These are phyloP conservation scores for Candida easanensis DNA, from an alignment of 805 yeast species.

Conservation along the genomic window DNA sequence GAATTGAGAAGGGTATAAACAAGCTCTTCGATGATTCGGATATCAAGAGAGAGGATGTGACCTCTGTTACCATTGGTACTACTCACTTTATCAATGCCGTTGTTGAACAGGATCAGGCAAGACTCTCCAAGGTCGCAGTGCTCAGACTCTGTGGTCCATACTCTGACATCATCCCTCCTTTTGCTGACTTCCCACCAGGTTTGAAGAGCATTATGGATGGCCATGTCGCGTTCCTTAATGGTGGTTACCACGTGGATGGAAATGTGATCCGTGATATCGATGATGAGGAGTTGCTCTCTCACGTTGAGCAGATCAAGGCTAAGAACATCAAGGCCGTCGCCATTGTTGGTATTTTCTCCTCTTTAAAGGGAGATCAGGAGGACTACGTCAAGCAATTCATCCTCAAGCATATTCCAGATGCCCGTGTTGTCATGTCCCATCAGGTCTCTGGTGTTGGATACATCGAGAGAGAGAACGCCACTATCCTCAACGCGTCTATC, in stretches of 20 bases:
- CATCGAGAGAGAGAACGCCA: constrained; percentile 46
- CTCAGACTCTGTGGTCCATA: constrained; percentile 43
- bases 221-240: constrained; percentile 33
- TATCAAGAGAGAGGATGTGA: constrained; percentile 30
- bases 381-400: constrained; percentile 31
- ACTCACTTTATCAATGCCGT: constrained; percentile 51
- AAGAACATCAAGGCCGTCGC: constrained; percentile 37
- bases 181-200: constrained; percentile 42
- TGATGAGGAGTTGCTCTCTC: constrained; percentile 28
- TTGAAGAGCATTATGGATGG: constrained; percentile 34
- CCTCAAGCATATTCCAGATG: constrained; percentile 32
- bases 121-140: constrained; percentile 42
- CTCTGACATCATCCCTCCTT: constrained; percentile 36
- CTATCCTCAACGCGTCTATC: constrained; percentile 45
- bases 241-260: constrained; percentile 43
- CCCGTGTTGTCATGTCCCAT: constrained; percentile 35
- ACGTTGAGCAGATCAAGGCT: constrained; percentile 30
- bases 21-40: constrained; percentile 30
- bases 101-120: constrained; percentile 40
- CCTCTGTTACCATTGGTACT: constrained; percentile 45
- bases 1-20: constrained; percentile 36
- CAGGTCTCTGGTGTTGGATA: constrained; percentile 42
- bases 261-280: constrained; percentile 33
- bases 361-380: constrained; percentile 37
- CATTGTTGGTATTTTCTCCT: constrained; percentile 39